Base-by-base conservation (phyloP, 805 yeast genomes). In the Yarrowia phangngaensis region DNA sequence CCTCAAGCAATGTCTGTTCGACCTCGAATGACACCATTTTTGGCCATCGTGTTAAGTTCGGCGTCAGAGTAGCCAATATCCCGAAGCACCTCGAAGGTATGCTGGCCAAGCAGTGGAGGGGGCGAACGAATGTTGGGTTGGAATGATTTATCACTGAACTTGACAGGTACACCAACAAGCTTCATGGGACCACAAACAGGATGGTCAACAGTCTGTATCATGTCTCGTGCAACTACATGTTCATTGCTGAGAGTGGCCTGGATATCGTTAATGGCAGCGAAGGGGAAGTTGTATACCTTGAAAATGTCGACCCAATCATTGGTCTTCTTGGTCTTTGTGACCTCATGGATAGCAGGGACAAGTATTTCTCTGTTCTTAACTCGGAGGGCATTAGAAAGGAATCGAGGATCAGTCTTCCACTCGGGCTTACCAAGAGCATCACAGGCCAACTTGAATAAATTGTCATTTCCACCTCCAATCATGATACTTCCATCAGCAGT, bases 381-480 rank as follows among this genome's bases (percentile, higher is more conserved):
- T 26, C 72, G 56, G 11, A 55, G 53, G 6, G 69, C 65, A 48
- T 68, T 68, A 8, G 70, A 65, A 8, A 50, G 24, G 53, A 58
- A 69, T 28, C 63, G 46, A 17, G 55, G 53, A 46, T 67, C 69
- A 2, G 54, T 51, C 28, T 58, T 61, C 72, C 72, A 69, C 41
- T 67, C 70, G 1, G 64, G 63, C 30, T 56, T 57, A 12, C 56
- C 65, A 1, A 68, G 52, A 6, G 63, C 60, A 20, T 62, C 66
- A 35, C 69, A 59, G 34, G 66, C 51, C 22, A 57, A 54, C 6
- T 65, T 46, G 54, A 62, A 68, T 35, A 67, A 57, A 33, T 61
- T 62, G 54, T 69, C 72, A 52, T 69, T 68, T 2, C 71, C 72
- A 14, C 70, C 70, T 9, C 72, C 71, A 35, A 68, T 62, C 68